These are phyloP conservation scores for Cystobasidiaceae sp. DNA, from an alignment of 1,284 basidiomycete genomes.

Conservation along the genomic window DNA sequence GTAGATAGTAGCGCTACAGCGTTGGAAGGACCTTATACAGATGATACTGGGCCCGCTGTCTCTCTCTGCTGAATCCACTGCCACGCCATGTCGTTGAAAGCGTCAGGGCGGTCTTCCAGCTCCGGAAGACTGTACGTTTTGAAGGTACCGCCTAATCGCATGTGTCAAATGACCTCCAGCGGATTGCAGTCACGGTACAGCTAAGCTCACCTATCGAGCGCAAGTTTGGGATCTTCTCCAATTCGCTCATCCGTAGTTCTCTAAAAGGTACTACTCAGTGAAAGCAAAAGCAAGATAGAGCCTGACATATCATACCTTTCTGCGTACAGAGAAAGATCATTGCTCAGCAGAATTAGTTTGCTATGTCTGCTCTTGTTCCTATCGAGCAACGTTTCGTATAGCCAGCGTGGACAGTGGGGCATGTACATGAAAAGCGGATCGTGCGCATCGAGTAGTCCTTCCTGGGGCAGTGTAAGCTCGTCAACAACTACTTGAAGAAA, in stretches of 20 bases:
- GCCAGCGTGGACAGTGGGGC: slow-evolving; percentile 40
- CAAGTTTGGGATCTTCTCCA: slow-evolving; percentile 17
- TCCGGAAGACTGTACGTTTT: slow-evolving; percentile 1
- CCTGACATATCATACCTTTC: slow-evolving; percentile 33
- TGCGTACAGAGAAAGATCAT: slow-evolving; percentile 38
- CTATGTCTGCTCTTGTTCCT: slow-evolving; percentile 31
- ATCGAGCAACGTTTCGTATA: slow-evolving; percentile 37
- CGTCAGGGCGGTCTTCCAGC: slow-evolving; percentile 19
- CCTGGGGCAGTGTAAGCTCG: neutral
- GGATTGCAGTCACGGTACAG: neutral
- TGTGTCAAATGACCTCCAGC: neutral
- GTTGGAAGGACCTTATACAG: too few species aligned
- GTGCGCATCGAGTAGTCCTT: slow-evolving; percentile 25
- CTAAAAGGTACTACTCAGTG: neutral
- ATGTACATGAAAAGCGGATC: slow-evolving; percentile 38
- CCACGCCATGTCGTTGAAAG: slow-evolving; percentile 31
- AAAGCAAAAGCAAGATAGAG: neutral
- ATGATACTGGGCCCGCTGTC: neutral
- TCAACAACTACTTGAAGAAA: neutral
- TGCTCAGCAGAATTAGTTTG: slow-evolving; percentile 35
- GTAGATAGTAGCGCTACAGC: neutral
- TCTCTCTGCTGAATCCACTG: neutral
- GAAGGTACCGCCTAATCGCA: neutral
- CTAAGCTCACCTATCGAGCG: neutral
- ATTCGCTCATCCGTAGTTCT: slow-evolving; percentile 7